Base-by-base conservation (phyloP, 768 basidiomycete species). In the Chalciporus chontae region DNA sequence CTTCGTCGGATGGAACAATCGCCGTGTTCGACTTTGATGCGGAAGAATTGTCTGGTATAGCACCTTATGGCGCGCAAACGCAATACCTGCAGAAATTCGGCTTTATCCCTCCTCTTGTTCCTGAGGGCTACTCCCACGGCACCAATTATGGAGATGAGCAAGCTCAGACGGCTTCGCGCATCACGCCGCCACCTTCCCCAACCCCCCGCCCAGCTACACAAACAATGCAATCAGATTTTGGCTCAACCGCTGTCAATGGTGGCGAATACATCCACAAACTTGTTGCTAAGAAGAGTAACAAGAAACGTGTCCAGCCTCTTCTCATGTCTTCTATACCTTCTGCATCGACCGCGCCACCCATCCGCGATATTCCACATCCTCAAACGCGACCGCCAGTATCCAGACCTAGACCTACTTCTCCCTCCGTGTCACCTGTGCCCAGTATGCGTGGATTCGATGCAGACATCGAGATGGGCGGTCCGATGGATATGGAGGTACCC, bases 1-100 rank as follows among this genome's bases (percentile, higher is more conserved):
- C 90, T 52, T 96, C 94, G 1, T 95, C 93, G 0, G 96, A 99
- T 63, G 96, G 96, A 2, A 94, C 94, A 0, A 83, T 98, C 47
- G 91, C 85, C 1, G 91, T 86, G 2, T 90, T 96, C 69, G 76
- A 79, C 56, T 98, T 98, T 59, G 85, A 88, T 37, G 63, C 80
- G 2, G 80, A 83, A 27, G 91, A 92, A 67, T 71, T 90, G 3
- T 88, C 90, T 63, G 90, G 90, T 29, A 85, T 92, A 32, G 84
- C 88, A 2, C 81, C 85, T 4, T 77, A 79, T 58, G 73, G 76
- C 9, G 84, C 84, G 10, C 90, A 91, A 64, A 81, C 81, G 58
- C 79, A 87, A 57, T 93, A 93, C 64, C 73, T 93, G 14, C 79
- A 82, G 42, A 90, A 90, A 61, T 93, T 91, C 61, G 85, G 84